phyloP scores from a whole-genome alignment of 768 basidiomycete species.

The Tephrocybe sp. region DNA sequence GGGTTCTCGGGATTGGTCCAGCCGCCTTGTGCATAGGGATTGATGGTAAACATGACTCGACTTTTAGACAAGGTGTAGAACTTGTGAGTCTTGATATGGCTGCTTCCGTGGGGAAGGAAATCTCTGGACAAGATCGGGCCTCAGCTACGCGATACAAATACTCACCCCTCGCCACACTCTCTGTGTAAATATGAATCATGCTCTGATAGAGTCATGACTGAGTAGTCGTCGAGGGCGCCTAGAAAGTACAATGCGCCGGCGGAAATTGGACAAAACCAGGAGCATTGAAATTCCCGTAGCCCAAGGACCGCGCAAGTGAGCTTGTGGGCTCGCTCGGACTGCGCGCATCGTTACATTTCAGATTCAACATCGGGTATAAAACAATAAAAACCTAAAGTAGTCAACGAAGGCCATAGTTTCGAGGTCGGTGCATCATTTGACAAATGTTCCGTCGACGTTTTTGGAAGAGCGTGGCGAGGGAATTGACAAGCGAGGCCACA shows the following conservation, averaged over 20 bases:
- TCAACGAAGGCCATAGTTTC: neutral
- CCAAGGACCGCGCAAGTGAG: neutral
- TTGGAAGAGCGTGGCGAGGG: neutral
- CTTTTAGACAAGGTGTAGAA: neutral
- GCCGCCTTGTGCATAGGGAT: slow-evolving; percentile 20
- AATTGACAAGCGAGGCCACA: neutral
- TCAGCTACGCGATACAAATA: neutral
- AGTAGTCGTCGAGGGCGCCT: too few relatives aligned
- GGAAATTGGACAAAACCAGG: neutral
- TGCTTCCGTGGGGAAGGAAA: neutral
- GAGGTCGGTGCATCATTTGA: neutral
- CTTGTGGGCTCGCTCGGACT: neutral
- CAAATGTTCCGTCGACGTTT: neutral
- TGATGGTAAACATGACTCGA: slow-evolving; percentile 11
- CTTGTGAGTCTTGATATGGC: neutral
- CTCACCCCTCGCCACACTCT: too few relatives aligned
- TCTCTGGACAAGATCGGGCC: too few relatives aligned
- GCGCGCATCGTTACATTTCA: neutral
- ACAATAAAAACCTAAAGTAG: neutral
- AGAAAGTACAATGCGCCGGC: too few relatives aligned
- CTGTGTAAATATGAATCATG: too few relatives aligned
- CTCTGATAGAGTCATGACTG: too few relatives aligned
- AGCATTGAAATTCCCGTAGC: too few relatives aligned
- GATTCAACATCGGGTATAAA: neutral
- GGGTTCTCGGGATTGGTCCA: slow-evolving; percentile 18